These are phyloP conservation scores for Mucor indicus DNA, from an alignment of 371 early-diverging fungal genomes.

Conservation along the genomic window DNA sequence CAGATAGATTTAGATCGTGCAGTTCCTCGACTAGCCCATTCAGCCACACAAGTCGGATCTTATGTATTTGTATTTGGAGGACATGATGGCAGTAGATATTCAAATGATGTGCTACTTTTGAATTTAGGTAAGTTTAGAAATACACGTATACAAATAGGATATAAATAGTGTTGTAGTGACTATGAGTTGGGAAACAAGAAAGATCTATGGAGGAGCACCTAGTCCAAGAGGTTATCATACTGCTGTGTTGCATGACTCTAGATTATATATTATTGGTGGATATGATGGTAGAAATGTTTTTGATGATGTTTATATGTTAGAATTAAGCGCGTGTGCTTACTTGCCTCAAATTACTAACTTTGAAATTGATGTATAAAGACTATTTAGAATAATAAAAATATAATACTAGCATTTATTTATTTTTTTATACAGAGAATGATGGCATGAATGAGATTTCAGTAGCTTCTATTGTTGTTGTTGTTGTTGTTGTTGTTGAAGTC, in stretches of 20 bases:
- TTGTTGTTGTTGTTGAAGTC: not conserved
- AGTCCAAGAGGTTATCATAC: constrained; percentile 83
- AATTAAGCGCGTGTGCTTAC: constrained; percentile 76
- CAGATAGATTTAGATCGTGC: constrained; percentile 62
- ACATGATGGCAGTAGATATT: constrained; percentile 82
- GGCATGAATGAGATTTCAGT: constrained; percentile 18
- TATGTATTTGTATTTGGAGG: constrained; percentile 89
- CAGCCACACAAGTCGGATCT: constrained; percentile 84
- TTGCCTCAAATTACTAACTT: constrained; percentile 69
- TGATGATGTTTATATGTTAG: constrained; percentile 81
- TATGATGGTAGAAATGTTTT: constrained; percentile 82
- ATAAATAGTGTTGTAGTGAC: constrained; percentile 53
- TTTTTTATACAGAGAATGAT: constrained; percentile 17
- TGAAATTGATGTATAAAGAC: constrained; percentile 32
- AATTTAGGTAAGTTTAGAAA: constrained; percentile 64
- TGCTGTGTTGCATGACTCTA: constrained; percentile 72
- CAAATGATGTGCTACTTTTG: constrained; percentile 74
- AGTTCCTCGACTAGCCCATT: constrained; percentile 78
- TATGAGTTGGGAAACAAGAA: constrained; percentile 78
- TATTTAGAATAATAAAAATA: not conserved
- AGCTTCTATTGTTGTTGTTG: constrained; percentile 5
- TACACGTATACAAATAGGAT: not conserved
- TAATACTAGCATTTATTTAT: not conserved
- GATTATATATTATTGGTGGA: constrained; percentile 81
- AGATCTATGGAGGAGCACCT: constrained; percentile 68